Conservation (phyloP, 2,329 filamentous ascomycete species). For the Gaeumannomyces tritici region DNA sequence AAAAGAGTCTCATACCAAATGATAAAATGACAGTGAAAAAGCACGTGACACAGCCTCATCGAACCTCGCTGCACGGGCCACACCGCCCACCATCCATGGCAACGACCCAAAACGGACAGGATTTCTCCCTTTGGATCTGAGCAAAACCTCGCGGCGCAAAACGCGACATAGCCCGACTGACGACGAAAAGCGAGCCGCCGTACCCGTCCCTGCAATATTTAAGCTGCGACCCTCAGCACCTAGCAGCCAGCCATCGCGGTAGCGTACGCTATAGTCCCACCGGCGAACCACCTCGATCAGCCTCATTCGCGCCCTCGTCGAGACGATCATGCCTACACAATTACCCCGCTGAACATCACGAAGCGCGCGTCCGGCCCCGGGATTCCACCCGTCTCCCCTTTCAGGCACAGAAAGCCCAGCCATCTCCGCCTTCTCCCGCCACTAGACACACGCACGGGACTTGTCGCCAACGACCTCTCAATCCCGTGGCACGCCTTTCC, state of each 20-base stretch:
- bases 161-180: not conserved
- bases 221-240: not conserved
- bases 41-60: not conserved
- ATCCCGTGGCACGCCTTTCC: not conserved
- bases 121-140: not conserved
- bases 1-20: not conserved
- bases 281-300: not conserved
- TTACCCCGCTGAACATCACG: slow-evolving; percentile 4
- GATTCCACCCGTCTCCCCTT: not conserved
- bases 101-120: not conserved
- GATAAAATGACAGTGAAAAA: no score
- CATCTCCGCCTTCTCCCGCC: not conserved
- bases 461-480: not conserved
- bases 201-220: not conserved
- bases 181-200: not conserved
- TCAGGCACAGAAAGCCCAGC: not conserved
- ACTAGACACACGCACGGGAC: not conserved
- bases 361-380: slow-evolving; percentile 3
- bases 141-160: not conserved
- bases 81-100: not conserved
- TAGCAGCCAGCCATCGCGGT: not conserved
- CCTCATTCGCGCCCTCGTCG: not conserved
- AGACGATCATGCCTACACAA: slow-evolving; percentile 2
- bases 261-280: not conserved
- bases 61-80: not conserved